A percentile compares a stretch with the other conserved stretches of the same genome.
Conservation (phyloP, 305 asterid genomes). For the Ilex paraguariensis region DNA sequence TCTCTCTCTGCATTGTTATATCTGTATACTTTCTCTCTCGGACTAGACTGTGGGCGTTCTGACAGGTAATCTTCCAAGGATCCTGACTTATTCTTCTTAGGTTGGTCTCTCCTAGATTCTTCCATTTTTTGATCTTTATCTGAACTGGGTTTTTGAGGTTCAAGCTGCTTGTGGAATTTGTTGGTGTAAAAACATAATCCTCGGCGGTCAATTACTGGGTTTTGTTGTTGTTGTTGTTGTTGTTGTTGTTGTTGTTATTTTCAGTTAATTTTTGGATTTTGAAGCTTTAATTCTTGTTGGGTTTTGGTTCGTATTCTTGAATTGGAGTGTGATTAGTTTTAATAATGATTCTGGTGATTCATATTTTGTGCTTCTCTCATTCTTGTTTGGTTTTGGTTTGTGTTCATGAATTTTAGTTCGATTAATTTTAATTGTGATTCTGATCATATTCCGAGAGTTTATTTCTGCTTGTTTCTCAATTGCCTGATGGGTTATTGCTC, state of each 20-base stretch:
- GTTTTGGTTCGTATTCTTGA: conserved; percentile 27
- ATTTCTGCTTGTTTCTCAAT: conserved; percentile 1
- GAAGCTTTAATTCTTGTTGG: conserved; percentile 14
- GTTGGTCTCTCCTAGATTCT: conserved; percentile 15
- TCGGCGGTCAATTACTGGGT: conserved; percentile 21
- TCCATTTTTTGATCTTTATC: conserved; percentile 25
- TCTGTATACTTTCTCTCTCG: conserved; percentile 11
- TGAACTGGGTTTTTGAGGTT: conserved; percentile 13
- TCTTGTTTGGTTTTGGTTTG: conserved; percentile 8
- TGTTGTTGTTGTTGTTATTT: conserved; percentile 11
- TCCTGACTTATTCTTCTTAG: conserved; percentile 18
- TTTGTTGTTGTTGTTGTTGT: conserved; percentile 19
- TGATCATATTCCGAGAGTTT: not conserved
- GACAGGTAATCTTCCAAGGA: conserved; percentile 34
- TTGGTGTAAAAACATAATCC: conserved; percentile 26
- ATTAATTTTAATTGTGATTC: not conserved
- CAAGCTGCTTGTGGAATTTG: not conserved
- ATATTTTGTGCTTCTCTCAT: not conserved
- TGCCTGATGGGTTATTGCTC: conserved; percentile 1
- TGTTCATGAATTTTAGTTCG: not conserved
- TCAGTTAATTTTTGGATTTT: conserved; percentile 24
- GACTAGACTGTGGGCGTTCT: conserved; percentile 33
- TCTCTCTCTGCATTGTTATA: too few species aligned
- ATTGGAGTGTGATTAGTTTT: conserved; percentile 12
- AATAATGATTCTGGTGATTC: not conserved